Base-by-base conservation (phyloP, 257 asterid species). In the Verbena officinalis region DNA sequence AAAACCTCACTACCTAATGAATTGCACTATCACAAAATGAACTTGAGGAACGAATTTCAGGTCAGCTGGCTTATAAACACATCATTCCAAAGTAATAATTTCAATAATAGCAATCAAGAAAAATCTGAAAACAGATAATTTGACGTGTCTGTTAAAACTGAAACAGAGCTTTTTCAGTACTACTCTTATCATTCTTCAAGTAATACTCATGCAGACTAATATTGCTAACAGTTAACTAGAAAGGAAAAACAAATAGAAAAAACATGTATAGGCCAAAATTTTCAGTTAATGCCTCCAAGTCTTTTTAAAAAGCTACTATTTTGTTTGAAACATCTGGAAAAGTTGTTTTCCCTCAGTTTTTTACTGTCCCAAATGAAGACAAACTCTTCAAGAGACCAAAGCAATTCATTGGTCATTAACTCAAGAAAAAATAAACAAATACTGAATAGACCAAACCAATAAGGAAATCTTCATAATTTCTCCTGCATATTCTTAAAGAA, bases 351-450 rank as follows among this genome's bases (percentile, higher is more conserved):
- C 24, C 9, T 44, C 20, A 19, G 57, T 55, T 50, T 30, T n/a
- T 5, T 21, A 56, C 42, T 24, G 16, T 3, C 39, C 64, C 21
- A 40, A 60, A 65, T 6, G 60, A 45, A 42, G 21, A 49, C 61
- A 50, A 38, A 54, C 51, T 65, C 67, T 7, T 33, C 59, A 44
- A 73, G 54, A 48, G 62, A 64, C 62, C 60, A 30, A 36, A 36
- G 15, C 57, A 65, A 30, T 30, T 51, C 39, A 16, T 42, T 54
- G 54, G 14, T 52, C 42, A 68, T 73, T 38, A 14, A 33, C 59
- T 33, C 17, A 15, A 31, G 13, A 15, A 55, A n/a, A 56, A 50
- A 12, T 3, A 13, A 14, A 51, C 13, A 4, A 31, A 45, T 20
- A 59, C 30, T 53, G n/a, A 59, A 46, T 31, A 70, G 50, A 55